These are phyloP conservation scores for Backusella sp. DNA, from an alignment of 192 early-diverging fungal species.

Conservation along the genomic window DNA sequence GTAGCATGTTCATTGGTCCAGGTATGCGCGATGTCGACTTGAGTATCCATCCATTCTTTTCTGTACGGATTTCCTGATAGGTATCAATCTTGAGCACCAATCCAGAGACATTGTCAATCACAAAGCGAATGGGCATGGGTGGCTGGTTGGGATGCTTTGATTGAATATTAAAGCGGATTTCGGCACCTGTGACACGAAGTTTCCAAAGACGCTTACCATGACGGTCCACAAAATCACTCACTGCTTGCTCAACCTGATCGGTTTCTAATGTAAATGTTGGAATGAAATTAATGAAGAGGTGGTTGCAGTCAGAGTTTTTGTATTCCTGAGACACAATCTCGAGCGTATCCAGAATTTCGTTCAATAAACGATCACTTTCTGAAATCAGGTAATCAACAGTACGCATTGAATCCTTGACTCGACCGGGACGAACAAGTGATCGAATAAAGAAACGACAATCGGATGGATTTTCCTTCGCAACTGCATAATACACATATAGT, in stretches of 20 bases:
- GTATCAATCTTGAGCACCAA: constrained; percentile 88
- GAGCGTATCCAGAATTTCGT: constrained; percentile 91
- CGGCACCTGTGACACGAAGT: constrained; percentile 90
- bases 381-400: constrained; percentile 95
- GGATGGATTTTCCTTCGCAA: constrained; percentile 90
- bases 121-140: constrained; percentile 80
- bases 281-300: constrained; percentile 97
- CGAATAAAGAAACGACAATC: constrained; percentile 98
- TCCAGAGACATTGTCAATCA: constrained; percentile 87
- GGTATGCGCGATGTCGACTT: constrained; percentile 76
- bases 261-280: constrained; percentile 90
- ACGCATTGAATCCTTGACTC: constrained; percentile 70
- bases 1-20: constrained; percentile 79
- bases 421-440: constrained; percentile 89
- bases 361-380: constrained; percentile 88
- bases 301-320: constrained; percentile 98
- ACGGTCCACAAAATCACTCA: constrained; percentile 88
- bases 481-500: constrained; percentile 93
- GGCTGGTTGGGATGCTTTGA: constrained; percentile 50
- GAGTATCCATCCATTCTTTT: constrained; percentile 80
- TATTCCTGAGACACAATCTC: constrained; percentile 87
- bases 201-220: constrained; percentile 95
- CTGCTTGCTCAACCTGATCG: constrained; percentile 74
- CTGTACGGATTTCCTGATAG: constrained; percentile 87
- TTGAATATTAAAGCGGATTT: constrained; percentile 93